Evolutionary conservation across 768 basidiomycete species (phyloP), one percentile per base, ranked within the genome.

Genomic region (Arthromyces matolae): DNA sequence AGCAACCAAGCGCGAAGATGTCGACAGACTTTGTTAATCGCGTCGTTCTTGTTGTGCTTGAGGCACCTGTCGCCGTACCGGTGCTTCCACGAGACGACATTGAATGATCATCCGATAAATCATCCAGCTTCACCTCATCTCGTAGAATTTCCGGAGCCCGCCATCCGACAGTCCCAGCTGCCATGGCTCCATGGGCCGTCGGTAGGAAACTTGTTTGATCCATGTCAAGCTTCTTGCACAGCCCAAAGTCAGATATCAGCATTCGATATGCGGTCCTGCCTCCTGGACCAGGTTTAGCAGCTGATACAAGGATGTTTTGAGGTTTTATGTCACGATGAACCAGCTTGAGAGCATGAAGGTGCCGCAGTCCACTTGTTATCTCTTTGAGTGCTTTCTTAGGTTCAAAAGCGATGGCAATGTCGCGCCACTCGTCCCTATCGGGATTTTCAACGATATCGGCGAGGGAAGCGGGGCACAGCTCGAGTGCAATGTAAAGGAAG

Each of bases 281-380:
- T 67, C 57, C 62, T 70, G 60, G 61, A 69, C 51, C 68, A 14
- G 75, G 79, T 58, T 86, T 87, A 2, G 80, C 79, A 12, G 71
- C 72, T 12, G 91, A 90, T 9, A 98, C 77, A 12, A 99, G 79
- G 46, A 99, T 97, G 60, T 99, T 99, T 65, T 94, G 95, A 4
- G 95, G 95, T 61, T 99, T 99, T 67, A 99, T 96, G 64, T 98
- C 95, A 25, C 95, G 82, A 69, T 98, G 95, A n/a, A 97, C 83
- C 49, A 98, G 87, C 68, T 95, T 96, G 59, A 98, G 80, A 7
- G 81, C 86, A 63, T 98, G 94, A 8, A 99, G 73, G 66, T 98
- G 93, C 44, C 85, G 77, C 53, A 99, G 66, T 13, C 96, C 96
- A 25, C 83, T 79, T 7, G 93, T 81, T 42, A 98, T 86, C 66